Evolutionary conservation across 164 flowering plant genomes (phyloP).

Genomic region (Berberis thunbergii): DNA sequence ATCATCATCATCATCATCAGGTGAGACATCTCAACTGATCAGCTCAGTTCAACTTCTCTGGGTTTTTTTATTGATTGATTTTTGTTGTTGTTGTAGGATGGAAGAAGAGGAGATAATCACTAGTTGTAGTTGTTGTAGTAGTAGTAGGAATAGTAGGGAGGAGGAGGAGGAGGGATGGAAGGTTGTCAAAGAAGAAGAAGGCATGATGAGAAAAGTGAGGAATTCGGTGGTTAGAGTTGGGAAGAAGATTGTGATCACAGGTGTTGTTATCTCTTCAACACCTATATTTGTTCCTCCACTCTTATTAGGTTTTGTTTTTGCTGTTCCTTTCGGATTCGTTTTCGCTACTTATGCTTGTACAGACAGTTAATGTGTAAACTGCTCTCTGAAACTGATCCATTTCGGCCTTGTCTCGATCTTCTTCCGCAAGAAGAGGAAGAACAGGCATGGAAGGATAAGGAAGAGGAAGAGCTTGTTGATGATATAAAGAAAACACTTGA

Average conservation of each 20-base stretch:
- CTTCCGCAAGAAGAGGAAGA: not conserved
- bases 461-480: constrained; percentile 3
- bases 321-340: constrained; percentile 54
- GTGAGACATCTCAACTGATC: not conserved
- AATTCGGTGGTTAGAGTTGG: constrained; percentile 38
- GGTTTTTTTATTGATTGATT: not conserved
- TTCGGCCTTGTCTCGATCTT: not conserved
- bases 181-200: not conserved
- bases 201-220: constrained; percentile 16
- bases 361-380: constrained; percentile 51
- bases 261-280: constrained; percentile 50
- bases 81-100: not conserved
- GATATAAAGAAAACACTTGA: constrained; percentile 5
- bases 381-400: constrained; percentile 26
- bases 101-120: not conserved
- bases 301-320: constrained; percentile 43
- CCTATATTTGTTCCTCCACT: constrained; percentile 72
- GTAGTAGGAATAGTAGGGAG: not conserved
- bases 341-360: constrained; percentile 59
- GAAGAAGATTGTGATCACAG: constrained; percentile 50
- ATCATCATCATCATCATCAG: not conserved
- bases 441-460: not conserved
- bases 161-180: constrained; percentile 4
- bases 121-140: not conserved
- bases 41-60: not conserved